Evolutionary conservation across 306 rosid species (phyloP).

Genomic region (Argentina anserina): DNA sequence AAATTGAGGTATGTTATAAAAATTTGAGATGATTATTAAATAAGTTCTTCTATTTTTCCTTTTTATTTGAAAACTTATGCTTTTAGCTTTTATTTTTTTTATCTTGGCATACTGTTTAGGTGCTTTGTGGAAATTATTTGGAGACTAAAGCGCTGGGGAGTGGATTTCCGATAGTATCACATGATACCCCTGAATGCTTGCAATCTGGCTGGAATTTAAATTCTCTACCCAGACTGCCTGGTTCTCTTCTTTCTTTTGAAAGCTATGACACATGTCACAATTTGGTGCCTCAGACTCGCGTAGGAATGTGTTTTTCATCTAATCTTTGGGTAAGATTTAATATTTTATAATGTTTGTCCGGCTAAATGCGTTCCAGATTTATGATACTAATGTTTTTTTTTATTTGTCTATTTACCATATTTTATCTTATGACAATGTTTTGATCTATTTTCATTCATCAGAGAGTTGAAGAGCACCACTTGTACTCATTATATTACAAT

Average conservation of each 20-base stretch:
- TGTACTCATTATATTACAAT: constrained; percentile 59
- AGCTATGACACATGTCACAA: constrained; percentile 37
- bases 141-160: constrained; percentile 48
- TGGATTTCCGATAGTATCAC: constrained; percentile 54
- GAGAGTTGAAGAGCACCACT: constrained; percentile 80
- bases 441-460: constrained; percentile 20
- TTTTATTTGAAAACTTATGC: constrained; percentile 22
- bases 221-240: constrained; percentile 41
- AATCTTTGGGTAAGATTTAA: constrained; percentile 60
- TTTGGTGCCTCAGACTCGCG: constrained; percentile 43
- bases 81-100: constrained; percentile 21
- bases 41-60: constrained; percentile 21
- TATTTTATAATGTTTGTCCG: neutral
- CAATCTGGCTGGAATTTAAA: constrained; percentile 85
- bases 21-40: constrained; percentile 2
- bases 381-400: neutral
- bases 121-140: constrained; percentile 42
- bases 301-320: constrained; percentile 91
- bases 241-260: constrained; percentile 86
- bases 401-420: neutral
- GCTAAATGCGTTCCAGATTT: constrained; percentile 2
- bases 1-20: constrained; percentile 52
- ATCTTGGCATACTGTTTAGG: constrained; percentile 47
- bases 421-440: neutral
- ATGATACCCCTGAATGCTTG: constrained; percentile 42